Evolutionary conservation across 169 alveolate genomes (phyloP).

Genomic region (Perkinsus chesapeaki): DNA sequence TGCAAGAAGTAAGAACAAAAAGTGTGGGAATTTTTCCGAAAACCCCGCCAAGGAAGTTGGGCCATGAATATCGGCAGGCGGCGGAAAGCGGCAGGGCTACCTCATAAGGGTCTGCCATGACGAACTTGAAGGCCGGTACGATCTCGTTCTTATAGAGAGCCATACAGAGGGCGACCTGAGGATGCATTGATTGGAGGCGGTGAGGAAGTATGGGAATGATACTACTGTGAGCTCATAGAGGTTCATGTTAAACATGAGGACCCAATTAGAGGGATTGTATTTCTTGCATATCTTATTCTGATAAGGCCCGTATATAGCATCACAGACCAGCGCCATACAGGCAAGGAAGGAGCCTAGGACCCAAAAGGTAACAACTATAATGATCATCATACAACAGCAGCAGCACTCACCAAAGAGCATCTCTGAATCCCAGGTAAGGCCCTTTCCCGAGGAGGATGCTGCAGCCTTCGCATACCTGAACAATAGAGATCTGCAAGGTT

Average conservation of each 20-base stretch:
- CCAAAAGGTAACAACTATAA: background rate
- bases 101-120: background rate
- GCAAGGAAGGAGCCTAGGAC: background rate
- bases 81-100: background rate
- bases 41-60: no score
- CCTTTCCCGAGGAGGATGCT: background rate
- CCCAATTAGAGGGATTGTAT: background rate
- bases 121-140: background rate
- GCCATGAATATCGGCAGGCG: background rate
- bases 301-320: slow-evolving; percentile 6
- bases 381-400: background rate
- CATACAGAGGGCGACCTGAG: background rate
- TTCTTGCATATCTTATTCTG: background rate
- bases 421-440: background rate
- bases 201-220: background rate
- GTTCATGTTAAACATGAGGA: slow-evolving; percentile 16
- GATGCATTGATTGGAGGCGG: background rate
- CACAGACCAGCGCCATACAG: slow-evolving; percentile 9
- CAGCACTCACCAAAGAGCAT: background rate
- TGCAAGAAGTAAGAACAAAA: no score
- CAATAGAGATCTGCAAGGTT: no score
- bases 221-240: background rate
- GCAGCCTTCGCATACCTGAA: background rate
- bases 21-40: no score
- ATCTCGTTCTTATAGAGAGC: background rate